Conservation (phyloP, 805 yeast genomes). For the Candida nanaspora region DNA sequence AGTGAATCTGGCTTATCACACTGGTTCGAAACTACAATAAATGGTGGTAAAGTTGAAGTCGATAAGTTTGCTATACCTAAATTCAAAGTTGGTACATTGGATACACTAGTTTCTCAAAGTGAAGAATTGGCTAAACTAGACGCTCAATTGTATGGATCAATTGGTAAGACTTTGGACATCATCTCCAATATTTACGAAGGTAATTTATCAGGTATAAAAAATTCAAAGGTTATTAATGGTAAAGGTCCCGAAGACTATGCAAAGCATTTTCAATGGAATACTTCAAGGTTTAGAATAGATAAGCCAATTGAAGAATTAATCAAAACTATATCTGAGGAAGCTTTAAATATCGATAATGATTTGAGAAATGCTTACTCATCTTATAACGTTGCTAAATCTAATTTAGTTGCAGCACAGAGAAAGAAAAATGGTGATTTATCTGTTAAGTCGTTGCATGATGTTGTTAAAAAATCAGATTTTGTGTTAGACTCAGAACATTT, state of each 20-base stretch:
- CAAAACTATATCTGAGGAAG: slow-evolving; percentile 63
- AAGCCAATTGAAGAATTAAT: slow-evolving; percentile 75
- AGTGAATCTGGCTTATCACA: slow-evolving; percentile 24
- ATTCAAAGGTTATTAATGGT: slow-evolving; percentile 32
- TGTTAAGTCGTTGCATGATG: slow-evolving; percentile 82
- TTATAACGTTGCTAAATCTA: slow-evolving; percentile 79
- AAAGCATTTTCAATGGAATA: slow-evolving; percentile 80
- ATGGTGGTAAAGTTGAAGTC: slow-evolving; percentile 54
- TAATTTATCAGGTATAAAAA: slow-evolving; percentile 12
- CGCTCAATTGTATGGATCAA: slow-evolving; percentile 61
- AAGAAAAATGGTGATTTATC: slow-evolving; percentile 91
- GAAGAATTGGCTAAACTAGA: slow-evolving; percentile 86
- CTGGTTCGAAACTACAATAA: slow-evolving; percentile 50
- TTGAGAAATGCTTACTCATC: slow-evolving; percentile 66
- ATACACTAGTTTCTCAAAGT: slow-evolving; percentile 80
- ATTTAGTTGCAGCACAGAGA: slow-evolving; percentile 81
- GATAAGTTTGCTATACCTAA: slow-evolving; percentile 60
- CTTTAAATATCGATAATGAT: slow-evolving; percentile 77
- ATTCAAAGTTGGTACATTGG: slow-evolving; percentile 92
- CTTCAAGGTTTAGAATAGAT: slow-evolving; percentile 79
- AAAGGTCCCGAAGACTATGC: slow-evolving; percentile 53
- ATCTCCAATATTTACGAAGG: slow-evolving; percentile 40
- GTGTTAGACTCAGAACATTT: slow-evolving; percentile 82
- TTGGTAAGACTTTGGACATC: slow-evolving; percentile 72
- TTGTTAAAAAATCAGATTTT: slow-evolving; percentile 77